Evolutionary conservation across 164 flowering plant species (phyloP), one percentile per base, ranked within the genome.

Genomic region (Warburgia ugandensis): DNA sequence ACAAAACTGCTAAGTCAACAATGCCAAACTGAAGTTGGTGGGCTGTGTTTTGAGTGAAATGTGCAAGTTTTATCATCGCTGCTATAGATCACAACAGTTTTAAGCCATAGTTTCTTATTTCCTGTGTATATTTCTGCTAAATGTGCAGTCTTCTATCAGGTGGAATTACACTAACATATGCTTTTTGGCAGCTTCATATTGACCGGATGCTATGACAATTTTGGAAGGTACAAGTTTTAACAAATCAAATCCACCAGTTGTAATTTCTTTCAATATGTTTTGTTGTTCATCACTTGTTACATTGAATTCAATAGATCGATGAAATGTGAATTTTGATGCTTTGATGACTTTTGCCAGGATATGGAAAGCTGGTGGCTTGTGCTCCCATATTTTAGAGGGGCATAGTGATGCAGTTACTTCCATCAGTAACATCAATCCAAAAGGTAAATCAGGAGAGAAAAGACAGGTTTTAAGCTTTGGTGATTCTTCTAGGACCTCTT

Each of bases 151-250:
- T 37, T 21, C 28, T 30, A 21, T 22, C 19, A 13, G 3, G 4
- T 8, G 35, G 25, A 25, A 31, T 29, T 30, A 25, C 29, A 33
- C 36, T 61, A 28, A 57, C 28, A 19, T 20, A 1, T 59, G 11
- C 61, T 26, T 39, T 67, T 29, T 59, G 41, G 61, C 84, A 88
- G 99, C 75, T 77, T 84, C 49, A 73, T 94, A 60, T 65, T 94
- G 71, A 77, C 95, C 0, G 99, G 99, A 13, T 80, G 90, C 73
- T 94, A 82, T 72, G 99, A 94, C 75, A 66, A 79, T 60, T 61
- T 81, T 23, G 97, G 80, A 73, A 86, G 99, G 99, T 92, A 68
- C n/a, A 65, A n/a, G 4, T 12, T 45, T 48, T 1, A 0, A n/a
- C n/a, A n/a, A n/a, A n/a, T n/a, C n/a, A n/a, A n/a, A n/a, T n/a